Evolutionary conservation across 1,139 yeast species (phyloP).

Genomic region (Candida sp.): DNA sequence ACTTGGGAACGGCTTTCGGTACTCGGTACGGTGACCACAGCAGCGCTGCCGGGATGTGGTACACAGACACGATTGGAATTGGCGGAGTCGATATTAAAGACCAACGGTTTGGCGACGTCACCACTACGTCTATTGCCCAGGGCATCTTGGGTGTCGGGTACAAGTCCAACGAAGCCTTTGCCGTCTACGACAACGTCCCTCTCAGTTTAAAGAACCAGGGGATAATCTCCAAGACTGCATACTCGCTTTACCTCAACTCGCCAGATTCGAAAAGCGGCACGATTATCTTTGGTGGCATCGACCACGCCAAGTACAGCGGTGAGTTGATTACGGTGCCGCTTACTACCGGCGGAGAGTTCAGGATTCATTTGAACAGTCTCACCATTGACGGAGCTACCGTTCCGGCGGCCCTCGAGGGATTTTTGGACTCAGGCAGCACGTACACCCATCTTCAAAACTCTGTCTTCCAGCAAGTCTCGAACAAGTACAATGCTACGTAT

Average conservation of each 20-base stretch:
- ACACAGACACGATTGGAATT: slow-evolving; percentile 37
- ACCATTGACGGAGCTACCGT: background rate
- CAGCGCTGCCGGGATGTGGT: slow-evolving; percentile 58
- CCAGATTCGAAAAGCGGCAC: slow-evolving; percentile 23
- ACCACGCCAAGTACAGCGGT: slow-evolving; percentile 29
- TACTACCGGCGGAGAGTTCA: slow-evolving; percentile 2
- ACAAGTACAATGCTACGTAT: slow-evolving; percentile 19
- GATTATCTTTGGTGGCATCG: slow-evolving; percentile 35
- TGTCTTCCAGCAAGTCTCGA: slow-evolving; percentile 23
- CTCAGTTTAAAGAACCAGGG: slow-evolving; percentile 41
- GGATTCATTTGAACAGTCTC: slow-evolving; percentile 6
- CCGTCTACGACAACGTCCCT: slow-evolving; percentile 35
- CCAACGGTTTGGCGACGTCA: slow-evolving; percentile 22
- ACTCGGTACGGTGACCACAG: slow-evolving; percentile 15
- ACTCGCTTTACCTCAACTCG: slow-evolving; percentile 35
- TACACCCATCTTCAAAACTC: slow-evolving; percentile 25
- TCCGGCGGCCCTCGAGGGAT: background rate
- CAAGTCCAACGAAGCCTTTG: slow-evolving; percentile 11
- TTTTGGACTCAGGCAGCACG: slow-evolving; percentile 33
- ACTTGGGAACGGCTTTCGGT: slow-evolving; percentile 10
- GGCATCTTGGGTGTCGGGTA: slow-evolving; percentile 29
- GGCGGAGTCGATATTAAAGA: slow-evolving; percentile 13
- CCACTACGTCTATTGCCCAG: slow-evolving; percentile 10
- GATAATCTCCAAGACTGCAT: slow-evolving; percentile 44
- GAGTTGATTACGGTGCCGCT: slow-evolving; percentile 16